These are phyloP conservation scores for Tricholoma saponaceum DNA, from an alignment of 768 basidiomycete species.

Conservation along the genomic window DNA sequence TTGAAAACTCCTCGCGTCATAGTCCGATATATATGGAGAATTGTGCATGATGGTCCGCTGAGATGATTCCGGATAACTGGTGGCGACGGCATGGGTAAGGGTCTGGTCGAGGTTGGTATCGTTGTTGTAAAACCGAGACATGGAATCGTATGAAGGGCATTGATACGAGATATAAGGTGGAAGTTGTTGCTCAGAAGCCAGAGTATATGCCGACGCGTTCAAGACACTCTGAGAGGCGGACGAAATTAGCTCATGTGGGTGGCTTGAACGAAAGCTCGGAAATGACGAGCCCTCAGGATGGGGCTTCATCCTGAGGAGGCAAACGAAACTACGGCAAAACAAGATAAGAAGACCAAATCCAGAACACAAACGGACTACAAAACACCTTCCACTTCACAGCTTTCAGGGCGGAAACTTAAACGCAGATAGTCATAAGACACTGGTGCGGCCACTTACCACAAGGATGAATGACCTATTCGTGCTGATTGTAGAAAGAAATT, in stretches of 20 bases:
- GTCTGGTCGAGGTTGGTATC: not conserved
- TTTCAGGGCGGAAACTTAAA: not conserved
- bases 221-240: not conserved
- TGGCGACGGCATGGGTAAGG: not conserved
- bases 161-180: not conserved
- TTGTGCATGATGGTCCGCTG: constrained; percentile 13
- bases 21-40: not conserved
- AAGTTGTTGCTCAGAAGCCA: not conserved
- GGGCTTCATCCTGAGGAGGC: not conserved
- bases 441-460: not conserved
- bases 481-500: not conserved
- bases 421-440: not conserved
- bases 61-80: constrained; percentile 18
- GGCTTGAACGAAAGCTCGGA: not conserved
- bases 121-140: not conserved
- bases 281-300: not conserved
- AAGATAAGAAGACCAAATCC: not conserved
- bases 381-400: not conserved
- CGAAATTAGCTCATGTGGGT: not conserved
- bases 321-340: not conserved
- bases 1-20: not conserved
- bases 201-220: not conserved
- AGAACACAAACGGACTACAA: not conserved
- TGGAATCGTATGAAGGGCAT: not conserved
- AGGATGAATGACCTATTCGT: not conserved